These are phyloP conservation scores for Neocatenulostroma microsporum DNA, from an alignment of 2,329 filamentous ascomycete genomes.

Conservation along the genomic window DNA sequence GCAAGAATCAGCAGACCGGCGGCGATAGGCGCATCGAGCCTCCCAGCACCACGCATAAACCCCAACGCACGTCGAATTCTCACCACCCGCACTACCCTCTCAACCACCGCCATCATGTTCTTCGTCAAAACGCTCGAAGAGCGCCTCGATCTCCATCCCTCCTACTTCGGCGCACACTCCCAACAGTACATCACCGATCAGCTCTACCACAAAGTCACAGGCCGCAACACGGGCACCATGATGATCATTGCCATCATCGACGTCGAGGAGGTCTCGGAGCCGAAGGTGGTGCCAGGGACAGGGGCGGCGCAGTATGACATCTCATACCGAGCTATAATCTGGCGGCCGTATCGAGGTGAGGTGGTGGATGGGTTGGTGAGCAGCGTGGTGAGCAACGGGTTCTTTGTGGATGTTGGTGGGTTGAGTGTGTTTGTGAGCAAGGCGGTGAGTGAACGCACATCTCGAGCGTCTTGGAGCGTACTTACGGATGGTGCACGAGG, in stretches of 20 bases:
- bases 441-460: conserved; percentile 72
- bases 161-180: conserved; percentile 92
- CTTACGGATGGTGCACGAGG: too few species aligned
- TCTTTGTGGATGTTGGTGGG: conserved; percentile 78
- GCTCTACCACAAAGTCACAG: conserved; percentile 87
- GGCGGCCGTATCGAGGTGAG: conserved; percentile 96
- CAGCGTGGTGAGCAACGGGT: conserved; percentile 83
- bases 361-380: conserved; percentile 93
- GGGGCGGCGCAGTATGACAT: conserved; percentile 93
- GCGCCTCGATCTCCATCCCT: conserved; percentile 89
- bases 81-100: background rate
- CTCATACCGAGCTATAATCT: conserved; percentile 90
- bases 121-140: conserved; percentile 97
- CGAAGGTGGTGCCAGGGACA: conserved; percentile 78
- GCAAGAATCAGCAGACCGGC: background rate
- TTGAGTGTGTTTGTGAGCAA: conserved; percentile 72
- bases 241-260: conserved; percentile 99
- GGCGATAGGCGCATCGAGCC: background rate
- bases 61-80: background rate
- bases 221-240: conserved; percentile 88
- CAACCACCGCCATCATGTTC: conserved; percentile 58
- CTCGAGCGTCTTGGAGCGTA: too few species aligned
- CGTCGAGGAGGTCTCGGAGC: conserved; percentile 84
- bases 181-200: conserved; percentile 83
- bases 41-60: background rate